Base-by-base conservation (phyloP, 805 yeast species). In the Hanseniaspora nectarophila region DNA sequence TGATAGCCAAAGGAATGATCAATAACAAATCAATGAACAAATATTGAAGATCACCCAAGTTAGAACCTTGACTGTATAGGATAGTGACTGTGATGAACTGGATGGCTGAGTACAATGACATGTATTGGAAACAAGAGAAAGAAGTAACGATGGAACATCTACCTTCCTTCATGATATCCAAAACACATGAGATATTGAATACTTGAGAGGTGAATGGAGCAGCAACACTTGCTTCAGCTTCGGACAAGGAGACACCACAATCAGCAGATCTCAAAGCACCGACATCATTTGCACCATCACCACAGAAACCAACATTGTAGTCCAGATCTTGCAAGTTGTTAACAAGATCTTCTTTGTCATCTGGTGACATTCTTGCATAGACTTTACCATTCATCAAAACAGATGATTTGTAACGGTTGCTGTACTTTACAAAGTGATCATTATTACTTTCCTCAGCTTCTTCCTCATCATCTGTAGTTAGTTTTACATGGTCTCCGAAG, bases 201-300 rank as follows among this genome's bases (percentile, higher is more conserved):
- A 76, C 65, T 39, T 94, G 75, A 1, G 95, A 86, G 0, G 99
- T 92, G 65, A 92, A 92, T 3, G 99, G 98, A 0, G 98, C 98
- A 0, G 98, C 98, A 16, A 92, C 97, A 3, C 95, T 85, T 0
- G 98, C 98, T 63, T 92, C 99, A 0, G 97, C 98, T 64, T 92
- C 98, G 28, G 95, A 85, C 45, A 92, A 69, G 0, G 97, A 90
- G 18, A 92, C 80, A 16, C 99, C 99, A 47, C 94, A 95, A 68
- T 92, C 95, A 0, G 98, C 97, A 13, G 96, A 95, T 61, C 90
- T 92, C 54, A 92, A 71, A 0, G 99, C 99, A 58, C 98, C 98
- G 68, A 97, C 92, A 63, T 92, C 99, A 67, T 92, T 92, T 5
- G 99, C 99, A 57, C 99, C 99, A 69, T 92, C 99, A 34, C 99